Conservation (phyloP, 257 asterid species). For the Anisodus tanguticus region DNA sequence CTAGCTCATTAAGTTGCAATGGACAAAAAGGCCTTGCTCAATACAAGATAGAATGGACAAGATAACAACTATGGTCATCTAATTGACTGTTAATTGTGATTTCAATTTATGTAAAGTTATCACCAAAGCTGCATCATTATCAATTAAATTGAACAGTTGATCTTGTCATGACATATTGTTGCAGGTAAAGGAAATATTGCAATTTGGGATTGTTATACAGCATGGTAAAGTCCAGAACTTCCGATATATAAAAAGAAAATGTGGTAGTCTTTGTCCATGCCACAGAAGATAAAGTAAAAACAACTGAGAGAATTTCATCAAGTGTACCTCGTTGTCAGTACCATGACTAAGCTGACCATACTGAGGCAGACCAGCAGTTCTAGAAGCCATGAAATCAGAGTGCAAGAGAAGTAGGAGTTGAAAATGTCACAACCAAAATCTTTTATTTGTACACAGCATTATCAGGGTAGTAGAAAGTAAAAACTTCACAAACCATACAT, state of each 20-base stretch:
- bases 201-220: background rate
- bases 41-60: background rate
- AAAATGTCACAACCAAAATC: background rate
- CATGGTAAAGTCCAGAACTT: background rate
- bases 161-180: background rate
- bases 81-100: background rate
- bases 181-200: background rate
- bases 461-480: conserved; percentile 27
- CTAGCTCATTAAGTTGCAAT: background rate
- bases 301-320: background rate
- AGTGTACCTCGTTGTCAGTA: conserved; percentile 84
- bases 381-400: conserved; percentile 44
- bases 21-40: background rate
- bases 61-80: background rate
- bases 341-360: conserved; percentile 99
- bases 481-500: conserved; percentile 64
- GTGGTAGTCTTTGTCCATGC: background rate
- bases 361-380: conserved; percentile 98
- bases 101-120: conserved; percentile 16
- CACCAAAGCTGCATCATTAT: background rate
- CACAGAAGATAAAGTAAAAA: background rate
- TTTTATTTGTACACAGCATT: background rate
- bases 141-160: conserved; percentile 6
- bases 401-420: background rate
- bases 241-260: background rate